Base-by-base conservation (phyloP, 306 rosid species). In the Dryas octopetala region DNA sequence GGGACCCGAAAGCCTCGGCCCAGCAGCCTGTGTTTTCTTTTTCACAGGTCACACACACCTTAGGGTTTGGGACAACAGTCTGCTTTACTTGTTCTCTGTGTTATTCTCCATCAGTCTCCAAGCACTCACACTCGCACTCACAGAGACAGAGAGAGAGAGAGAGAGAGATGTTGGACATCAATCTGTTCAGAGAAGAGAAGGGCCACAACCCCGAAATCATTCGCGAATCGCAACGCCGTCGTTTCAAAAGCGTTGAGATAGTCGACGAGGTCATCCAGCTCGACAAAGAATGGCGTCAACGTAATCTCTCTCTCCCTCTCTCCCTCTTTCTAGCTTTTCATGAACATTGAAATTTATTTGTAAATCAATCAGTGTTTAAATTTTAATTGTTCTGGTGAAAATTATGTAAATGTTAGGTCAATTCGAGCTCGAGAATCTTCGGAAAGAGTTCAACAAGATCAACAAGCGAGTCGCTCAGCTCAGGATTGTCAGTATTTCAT, bases 181-280 rank as follows among this genome's bases (percentile, higher is more conserved):
- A 95, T 66, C 83, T 92, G 4, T 92, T 95, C 86, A 73, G 97
- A 23, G 99, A 83, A 63, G 99, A 95, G 70, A 95, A 92, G 81
- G 99, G 97, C 0, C 66, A 76, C 82, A 88, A 92, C 77, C 97
- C 99, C 10, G 90, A 95, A 62, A 62, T 88, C 86, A 88, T 95
- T 48, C 97, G 97, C 19, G 97, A 95, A 81, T 95, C 97, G 10
- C 99, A 87, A 81, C 92, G 93, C 14, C 97, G 97, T n/a, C 99
- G 99, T 60, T 89, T 85, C 53, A 89, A 93, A 63, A 70, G 51
- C 79, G 97, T 95, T 26, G 97, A 90, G 13, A 48, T 75, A 28
- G 97, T 95, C 75, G 96, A 95, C 57, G 96, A 90, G 66, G 83
- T 95, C 76, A 90, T 95, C 87, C 61, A 51, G 83, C 91, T 95